Evolutionary conservation across 768 basidiomycete genomes (phyloP).

Genomic region (Candolleomyces eurysporus): DNA sequence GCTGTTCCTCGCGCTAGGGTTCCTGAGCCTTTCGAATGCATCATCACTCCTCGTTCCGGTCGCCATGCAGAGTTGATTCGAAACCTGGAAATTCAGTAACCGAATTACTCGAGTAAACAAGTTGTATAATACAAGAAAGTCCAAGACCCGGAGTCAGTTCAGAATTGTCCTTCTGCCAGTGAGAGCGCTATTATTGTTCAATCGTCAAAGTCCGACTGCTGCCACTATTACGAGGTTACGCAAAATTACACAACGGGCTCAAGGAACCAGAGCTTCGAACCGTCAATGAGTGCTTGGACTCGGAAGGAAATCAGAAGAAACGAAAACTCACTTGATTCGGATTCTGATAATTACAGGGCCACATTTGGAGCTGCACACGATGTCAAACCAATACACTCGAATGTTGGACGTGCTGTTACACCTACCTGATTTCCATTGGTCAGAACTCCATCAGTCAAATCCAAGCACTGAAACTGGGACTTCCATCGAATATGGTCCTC

Average conservation of each 20-base stretch:
- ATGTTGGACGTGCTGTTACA: background rate
- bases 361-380: slow-evolving; percentile 10
- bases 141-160: too few species aligned
- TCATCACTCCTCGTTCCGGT: background rate
- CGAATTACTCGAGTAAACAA: too few species aligned
- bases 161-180: too few species aligned
- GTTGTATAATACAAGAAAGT: too few species aligned
- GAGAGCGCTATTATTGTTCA: too few species aligned
- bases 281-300: background rate
- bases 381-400: background rate
- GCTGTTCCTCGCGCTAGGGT: background rate
- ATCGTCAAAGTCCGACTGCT: too few species aligned
- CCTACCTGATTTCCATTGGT: slow-evolving; percentile 13
- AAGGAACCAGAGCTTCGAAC: background rate
- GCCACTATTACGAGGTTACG: too few species aligned
- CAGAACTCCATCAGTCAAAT: slow-evolving; percentile 13
- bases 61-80: background rate
- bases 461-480: slow-evolving; percentile 11
- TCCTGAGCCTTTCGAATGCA: background rate
- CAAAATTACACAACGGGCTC: slow-evolving; percentile 1
- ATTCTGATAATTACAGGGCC: slow-evolving; percentile 12
- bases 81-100: background rate
- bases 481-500: slow-evolving; percentile 14
- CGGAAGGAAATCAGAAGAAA: background rate
- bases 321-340: slow-evolving; percentile 8